Conservation (phyloP, 441 rosid species). For the Arabidopsis hybrid region DNA sequence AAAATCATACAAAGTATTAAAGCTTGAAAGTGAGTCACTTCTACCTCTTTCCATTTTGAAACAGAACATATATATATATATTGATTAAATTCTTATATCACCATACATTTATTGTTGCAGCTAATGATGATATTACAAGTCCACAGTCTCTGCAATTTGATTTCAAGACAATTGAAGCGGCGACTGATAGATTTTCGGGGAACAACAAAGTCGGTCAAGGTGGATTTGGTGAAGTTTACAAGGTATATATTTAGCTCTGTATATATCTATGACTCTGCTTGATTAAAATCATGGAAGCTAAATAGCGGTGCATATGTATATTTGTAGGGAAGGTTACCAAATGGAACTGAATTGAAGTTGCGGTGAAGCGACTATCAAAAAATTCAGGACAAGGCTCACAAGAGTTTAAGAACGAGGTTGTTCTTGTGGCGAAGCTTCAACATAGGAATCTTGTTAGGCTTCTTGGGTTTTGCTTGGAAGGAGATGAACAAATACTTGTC, state of each 20-base stretch:
- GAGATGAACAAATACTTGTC: slow-evolving; percentile 51
- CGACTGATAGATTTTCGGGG: slow-evolving; percentile 46
- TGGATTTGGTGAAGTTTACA: slow-evolving; percentile 59
- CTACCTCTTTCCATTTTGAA: neutral
- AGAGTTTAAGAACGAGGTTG: slow-evolving; percentile 64
- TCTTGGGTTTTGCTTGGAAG: slow-evolving; percentile 49
- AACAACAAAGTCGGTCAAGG: slow-evolving; percentile 50
- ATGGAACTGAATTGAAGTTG: slow-evolving; percentile 51
- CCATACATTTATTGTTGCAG: slow-evolving; percentile 23
- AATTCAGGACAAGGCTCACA: slow-evolving; percentile 51
- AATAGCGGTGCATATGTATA: neutral
- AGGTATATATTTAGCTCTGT: slow-evolving; percentile 29
- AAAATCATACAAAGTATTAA: slow-evolving; percentile 13
- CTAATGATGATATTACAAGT: slow-evolving; percentile 26
- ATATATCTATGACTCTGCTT: neutral
- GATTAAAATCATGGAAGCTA: neutral
- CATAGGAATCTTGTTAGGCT: slow-evolving; percentile 55
- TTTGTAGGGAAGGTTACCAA: slow-evolving; percentile 46
- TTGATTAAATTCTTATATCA: neutral
- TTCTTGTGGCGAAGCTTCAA: slow-evolving; percentile 55
- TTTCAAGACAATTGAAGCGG: slow-evolving; percentile 39
- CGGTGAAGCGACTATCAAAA: slow-evolving; percentile 48
- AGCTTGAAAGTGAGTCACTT: slow-evolving; percentile 20
- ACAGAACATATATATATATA: neutral
- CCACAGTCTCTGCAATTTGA: slow-evolving; percentile 46